Evolutionary conservation across 805 yeast genomes (phyloP), one percentile per base, ranked within the genome.

Genomic region (Starmerella roubikii): DNA sequence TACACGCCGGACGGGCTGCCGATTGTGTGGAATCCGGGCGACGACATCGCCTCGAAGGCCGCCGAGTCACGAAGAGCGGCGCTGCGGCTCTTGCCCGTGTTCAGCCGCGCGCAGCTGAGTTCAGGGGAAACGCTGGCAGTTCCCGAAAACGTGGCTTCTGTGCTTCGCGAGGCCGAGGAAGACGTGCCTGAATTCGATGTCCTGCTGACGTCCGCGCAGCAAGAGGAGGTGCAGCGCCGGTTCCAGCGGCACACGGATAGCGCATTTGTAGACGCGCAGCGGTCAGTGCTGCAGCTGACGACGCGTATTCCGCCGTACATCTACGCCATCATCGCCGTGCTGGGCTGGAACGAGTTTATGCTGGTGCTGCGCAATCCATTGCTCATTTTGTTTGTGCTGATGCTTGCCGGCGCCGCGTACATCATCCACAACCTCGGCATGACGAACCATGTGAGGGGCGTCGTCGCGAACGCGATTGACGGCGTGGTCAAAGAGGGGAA

Each of bases 341-440:
- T 91, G 18, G 98, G 98, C 9, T 91, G 95, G 95, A 86, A 86
- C 58, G 96, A 91, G 65, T 78, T 91, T 49, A 71, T 85, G 79
- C 78, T 91, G 9, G 72, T 91, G 15, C 54, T 91, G 32, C 71
- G 93, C 46, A 86, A 82, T 55, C 96, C 98, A 37, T 52, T 88
- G n/a, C 70, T 80, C 49, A 74, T 86, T 47, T 30, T 58, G 29
- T 56, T 85, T 35, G 51, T 71, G 1, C 55, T 86, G 32, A 36
- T 84, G 10, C 32, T 68, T 1, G 70, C 70, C 1, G 82, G 80
- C 0, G 78, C 72, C 1, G 54, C 69, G 1, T 83, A 78, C 54
- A 69, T 80, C 36, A 68, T 84, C 42, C 78, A 81, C 54, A 69
- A 68, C 40, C 65, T 79, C 55, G 78, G 78, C 47, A 61, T 88